Evolutionary conservation across 192 early-diverging fungal species (phyloP), one percentile per base, ranked within the genome.

Genomic region (Entrophospora sp.): DNA sequence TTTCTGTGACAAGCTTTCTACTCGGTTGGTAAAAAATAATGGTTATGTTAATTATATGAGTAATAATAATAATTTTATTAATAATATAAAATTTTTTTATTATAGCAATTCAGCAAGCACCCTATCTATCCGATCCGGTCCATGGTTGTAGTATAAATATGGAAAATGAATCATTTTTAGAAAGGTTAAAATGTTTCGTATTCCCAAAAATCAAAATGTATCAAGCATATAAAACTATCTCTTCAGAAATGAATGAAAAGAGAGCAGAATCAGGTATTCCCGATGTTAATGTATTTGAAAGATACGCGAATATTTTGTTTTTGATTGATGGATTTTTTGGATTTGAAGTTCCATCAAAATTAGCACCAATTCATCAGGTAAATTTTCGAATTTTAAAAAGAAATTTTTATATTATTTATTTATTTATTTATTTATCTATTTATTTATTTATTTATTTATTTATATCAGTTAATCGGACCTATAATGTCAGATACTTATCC

Each of bases 401-500:
- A 49, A 7, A 20, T 49, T 20, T 18, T 20, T n/a, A 49, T 16
- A 24, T 27, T 9, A 12, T 32, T n/a, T n/a, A n/a, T n/a, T n/a
- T n/a, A n/a, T n/a, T n/a, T n/a, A n/a, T n/a, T n/a, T n/a, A n/a
- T n/a, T n/a, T n/a, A n/a, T n/a, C n/a, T n/a, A n/a, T n/a, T n/a
- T n/a, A n/a, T n/a, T n/a, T n/a, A n/a, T n/a, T n/a, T n/a, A n/a
- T n/a, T 10, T 16, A 16, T 16, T 16, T 42, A 42, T 42, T 10
- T 42, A 5, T 27, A 7, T 31, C 25, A 55, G 52, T 18, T 27
- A 16, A 40, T 76, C 48, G 75, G 75, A 1, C 75, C 75, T 0
- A 56, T 76, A n/a, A 44, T 76, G 20, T 61, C 65, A 40, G 35
- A 63, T 40, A 16, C 18, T 4, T 71, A 71, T 30, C 53, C 32